A percentile compares a stretch with the other conserved stretches of the same genome.
Conservation (phyloP, 352 stramenopile genomes). For the Phytophthora tubulina region DNA sequence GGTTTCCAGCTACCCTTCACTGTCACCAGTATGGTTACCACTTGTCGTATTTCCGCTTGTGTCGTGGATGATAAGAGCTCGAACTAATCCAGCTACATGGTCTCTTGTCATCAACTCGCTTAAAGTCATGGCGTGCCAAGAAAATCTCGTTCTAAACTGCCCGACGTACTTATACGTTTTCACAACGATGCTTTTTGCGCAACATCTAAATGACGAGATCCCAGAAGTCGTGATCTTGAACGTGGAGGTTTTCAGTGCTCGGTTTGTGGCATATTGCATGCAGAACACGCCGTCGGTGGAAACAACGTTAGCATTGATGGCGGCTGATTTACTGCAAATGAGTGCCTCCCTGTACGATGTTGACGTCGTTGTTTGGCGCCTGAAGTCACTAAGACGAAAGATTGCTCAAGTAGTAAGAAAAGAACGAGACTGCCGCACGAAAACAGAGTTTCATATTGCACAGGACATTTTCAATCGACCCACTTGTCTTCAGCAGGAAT, state of each 20-base stretch:
- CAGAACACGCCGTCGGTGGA: neutral
- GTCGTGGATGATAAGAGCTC: too few species aligned
- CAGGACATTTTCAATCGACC: constrained; percentile 16
- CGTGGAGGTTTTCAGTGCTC: too few species aligned
- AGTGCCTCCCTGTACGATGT: constrained; percentile 15
- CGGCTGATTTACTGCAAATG: constrained; percentile 1
- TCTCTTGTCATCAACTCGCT: neutral
- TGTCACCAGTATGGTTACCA: neutral
- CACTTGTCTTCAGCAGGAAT: neutral
- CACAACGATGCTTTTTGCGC: neutral
- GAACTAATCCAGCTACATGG: neutral
- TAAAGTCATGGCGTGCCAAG: neutral
- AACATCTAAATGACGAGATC: too few species aligned
- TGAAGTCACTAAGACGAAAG: constrained; percentile 3
- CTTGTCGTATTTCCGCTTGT: neutral
- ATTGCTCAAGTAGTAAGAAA: neutral
- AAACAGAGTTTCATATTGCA: neutral
- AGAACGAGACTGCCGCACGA: neutral
- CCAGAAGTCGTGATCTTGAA: too few species aligned
- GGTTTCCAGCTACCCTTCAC: neutral
- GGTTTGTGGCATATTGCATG: constrained; percentile 1
- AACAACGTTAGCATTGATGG: neutral
- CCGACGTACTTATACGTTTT: constrained; percentile 4
- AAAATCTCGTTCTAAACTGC: neutral
- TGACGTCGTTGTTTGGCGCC: constrained; percentile 6